Evolutionary conservation across 371 early-diverging fungal species (phyloP), one percentile per base, ranked within the genome.

Genomic region (Circinella umbellata): DNA sequence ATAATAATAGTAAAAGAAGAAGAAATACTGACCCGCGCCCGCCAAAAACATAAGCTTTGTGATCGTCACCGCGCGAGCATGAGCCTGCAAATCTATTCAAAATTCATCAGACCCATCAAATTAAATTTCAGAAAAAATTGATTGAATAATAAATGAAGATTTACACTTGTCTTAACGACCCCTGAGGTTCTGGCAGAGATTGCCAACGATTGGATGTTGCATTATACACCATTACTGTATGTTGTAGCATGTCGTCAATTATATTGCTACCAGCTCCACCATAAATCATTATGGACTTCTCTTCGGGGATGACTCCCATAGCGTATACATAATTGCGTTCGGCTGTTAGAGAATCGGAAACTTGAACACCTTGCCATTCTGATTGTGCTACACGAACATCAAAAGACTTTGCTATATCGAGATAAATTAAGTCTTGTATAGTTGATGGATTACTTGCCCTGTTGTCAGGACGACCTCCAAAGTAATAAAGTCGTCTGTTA

Each of bases 391-490:
- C 6, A 34, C 8, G 0, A n/a, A 57, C 57, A 8, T 18, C 6
- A 57, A 27, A 18, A 5, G 27, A 27, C 4, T 57, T 34, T 6
- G 20, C 6, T 7, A 57, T 57, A 57, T 57, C 57, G 57, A 57
- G 57, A 57, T 34, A 57, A 27, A 57, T 57, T n/a, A 57, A 57
- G 14, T 18, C 57, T 14, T 57, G 57, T 57, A 57, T 7, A 27
- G 57, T 18, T 13, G 57, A 9, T 34, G 20, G 18, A n/a, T 57
- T 13, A 14, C 1, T 34, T 0, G 10, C 20, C 0, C 27, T 34
- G 57, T 27, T 34, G 27, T 27, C 57, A 11, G 27, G 27, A 27
- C 57, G 42, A 27, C 57, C 57, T 7, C 57, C 35, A 27, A 27
- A 57, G 27, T 57, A 57, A 34, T 57, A 57, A 17, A 57, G 11